Conservation (phyloP, 2,329 filamentous ascomycete species). For the Neofusicoccum ribis region DNA sequence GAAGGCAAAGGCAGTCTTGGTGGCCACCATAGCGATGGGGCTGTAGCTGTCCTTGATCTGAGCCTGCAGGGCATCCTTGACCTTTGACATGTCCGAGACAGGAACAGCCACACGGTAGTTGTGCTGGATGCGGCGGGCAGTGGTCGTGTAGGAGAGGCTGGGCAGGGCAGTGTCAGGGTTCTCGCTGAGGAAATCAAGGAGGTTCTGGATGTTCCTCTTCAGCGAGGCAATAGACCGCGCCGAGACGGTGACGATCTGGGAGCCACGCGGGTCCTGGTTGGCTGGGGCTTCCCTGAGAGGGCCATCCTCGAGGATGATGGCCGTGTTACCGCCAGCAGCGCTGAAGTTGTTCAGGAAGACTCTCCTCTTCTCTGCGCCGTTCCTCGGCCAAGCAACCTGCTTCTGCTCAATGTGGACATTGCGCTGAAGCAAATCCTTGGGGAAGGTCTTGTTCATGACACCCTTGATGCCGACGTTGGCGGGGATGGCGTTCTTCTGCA, state of each 20-base stretch:
- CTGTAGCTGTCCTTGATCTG: slow-evolving; percentile 53
- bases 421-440: slow-evolving; percentile 53
- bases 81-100: slow-evolving; percentile 49
- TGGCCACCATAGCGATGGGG: slow-evolving; percentile 54
- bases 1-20: slow-evolving; percentile 54
- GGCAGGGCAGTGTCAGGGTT: slow-evolving; percentile 20
- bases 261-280: slow-evolving; percentile 25
- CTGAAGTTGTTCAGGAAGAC: slow-evolving; percentile 57
- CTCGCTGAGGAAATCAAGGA: slow-evolving; percentile 22
- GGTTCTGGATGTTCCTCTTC: slow-evolving; percentile 21
- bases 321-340: slow-evolving; percentile 66
- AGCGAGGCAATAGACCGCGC: slow-evolving; percentile 24
- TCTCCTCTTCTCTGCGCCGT: slow-evolving; percentile 50
- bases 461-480: slow-evolving; percentile 58
- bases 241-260: slow-evolving; percentile 24
- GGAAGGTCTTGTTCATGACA: slow-evolving; percentile 57
- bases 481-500: slow-evolving; percentile 55
- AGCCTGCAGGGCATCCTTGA: slow-evolving; percentile 46
- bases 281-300: slow-evolving; percentile 16
- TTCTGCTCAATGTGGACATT: slow-evolving; percentile 54
- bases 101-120: slow-evolving; percentile 53
- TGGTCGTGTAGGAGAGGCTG: slow-evolving; percentile 29
- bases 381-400: slow-evolving; percentile 48
- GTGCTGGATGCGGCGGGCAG: slow-evolving; percentile 30
- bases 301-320: slow-evolving; percentile 29